Percentiles rank a stretch among this genome's conserved stretches.
phyloP scores from a whole-genome alignment of 345 rosid species.

The Litchi chinensis region DNA sequence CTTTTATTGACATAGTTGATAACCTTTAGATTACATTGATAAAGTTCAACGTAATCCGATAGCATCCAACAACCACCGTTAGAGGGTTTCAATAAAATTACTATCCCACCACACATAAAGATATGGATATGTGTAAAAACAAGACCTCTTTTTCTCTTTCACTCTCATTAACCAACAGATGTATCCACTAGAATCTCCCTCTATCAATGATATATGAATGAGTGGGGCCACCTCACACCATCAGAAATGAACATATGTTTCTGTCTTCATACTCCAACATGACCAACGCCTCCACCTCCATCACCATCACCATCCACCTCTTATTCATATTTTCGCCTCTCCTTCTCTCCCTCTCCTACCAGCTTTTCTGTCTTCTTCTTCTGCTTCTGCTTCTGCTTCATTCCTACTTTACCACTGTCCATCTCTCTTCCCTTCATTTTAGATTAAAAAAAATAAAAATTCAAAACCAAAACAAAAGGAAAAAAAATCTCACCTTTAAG shows the following conservation, averaged over 20 bases:
- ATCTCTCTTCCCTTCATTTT: conserved; percentile 14
- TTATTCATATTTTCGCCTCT: background rate
- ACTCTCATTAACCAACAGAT: background rate
- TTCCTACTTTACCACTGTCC: conserved; percentile 25
- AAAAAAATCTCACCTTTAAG: background rate
- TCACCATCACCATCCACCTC: conserved; percentile 6
- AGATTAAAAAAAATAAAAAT: too few relatives aligned
- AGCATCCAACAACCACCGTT: background rate
- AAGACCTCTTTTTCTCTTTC: background rate
- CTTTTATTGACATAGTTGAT: too few relatives aligned
- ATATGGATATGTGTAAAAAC: background rate
- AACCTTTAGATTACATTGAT: too few relatives aligned
- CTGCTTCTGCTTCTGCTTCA: conserved; percentile 31
- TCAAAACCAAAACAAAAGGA: background rate
- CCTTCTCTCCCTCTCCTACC: background rate
- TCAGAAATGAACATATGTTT: conserved; percentile 24
- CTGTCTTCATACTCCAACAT: conserved; percentile 35
- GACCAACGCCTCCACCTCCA: conserved; percentile 21
- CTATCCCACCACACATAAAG: background rate
- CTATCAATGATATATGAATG: background rate
- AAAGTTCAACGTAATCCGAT: too few relatives aligned
- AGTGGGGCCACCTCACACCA: conserved; percentile 7
- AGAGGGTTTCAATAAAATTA: too few relatives aligned
- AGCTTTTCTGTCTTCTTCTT: conserved; percentile 29
- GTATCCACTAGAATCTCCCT: conserved; percentile 29